phyloP scores from a whole-genome alignment of 2,329 filamentous ascomycete genomes.

The Ilyonectria destructans region DNA sequence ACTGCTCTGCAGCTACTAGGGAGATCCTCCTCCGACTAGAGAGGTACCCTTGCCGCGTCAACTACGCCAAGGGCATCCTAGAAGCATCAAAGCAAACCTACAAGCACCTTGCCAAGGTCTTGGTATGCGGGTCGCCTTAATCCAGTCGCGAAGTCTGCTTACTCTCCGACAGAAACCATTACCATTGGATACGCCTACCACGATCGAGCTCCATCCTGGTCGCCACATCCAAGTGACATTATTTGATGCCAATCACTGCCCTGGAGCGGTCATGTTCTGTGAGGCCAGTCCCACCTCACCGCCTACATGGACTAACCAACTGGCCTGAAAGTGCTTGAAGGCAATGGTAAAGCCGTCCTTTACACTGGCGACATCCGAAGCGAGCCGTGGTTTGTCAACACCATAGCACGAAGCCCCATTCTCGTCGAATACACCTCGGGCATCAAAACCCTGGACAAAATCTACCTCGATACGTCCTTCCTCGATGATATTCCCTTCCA shows the following conservation, averaged over 20 bases:
- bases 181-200: slow-evolving; percentile 84
- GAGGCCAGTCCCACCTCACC: slow-evolving; percentile 42
- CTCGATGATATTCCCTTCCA: slow-evolving; percentile 64
- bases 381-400: slow-evolving; percentile 89
- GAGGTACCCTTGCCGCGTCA: slow-evolving; percentile 84
- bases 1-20: slow-evolving; percentile 88
- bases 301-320: background rate
- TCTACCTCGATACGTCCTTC: slow-evolving; percentile 94
- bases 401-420: slow-evolving; percentile 79
- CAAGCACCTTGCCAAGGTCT: slow-evolving; percentile 79
- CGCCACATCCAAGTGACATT: slow-evolving; percentile 85
- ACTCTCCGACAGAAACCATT: slow-evolving; percentile 75
- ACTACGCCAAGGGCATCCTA: slow-evolving; percentile 83
- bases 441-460: slow-evolving; percentile 79
- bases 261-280: slow-evolving; percentile 92
- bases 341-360: slow-evolving; percentile 78
- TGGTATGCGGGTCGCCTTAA: slow-evolving; percentile 62
- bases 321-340: slow-evolving; percentile 77
- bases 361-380: slow-evolving; percentile 93
- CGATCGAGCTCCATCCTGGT: slow-evolving; percentile 80
- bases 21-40: slow-evolving; percentile 88
- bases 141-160: background rate
- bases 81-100: slow-evolving; percentile 84
- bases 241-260: slow-evolving; percentile 93
- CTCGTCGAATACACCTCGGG: slow-evolving; percentile 82